Evolutionary conservation across 2,329 filamentous ascomycete genomes (phyloP), one percentile per base, ranked within the genome.

Genomic region (Gremmenia infestans): DNA sequence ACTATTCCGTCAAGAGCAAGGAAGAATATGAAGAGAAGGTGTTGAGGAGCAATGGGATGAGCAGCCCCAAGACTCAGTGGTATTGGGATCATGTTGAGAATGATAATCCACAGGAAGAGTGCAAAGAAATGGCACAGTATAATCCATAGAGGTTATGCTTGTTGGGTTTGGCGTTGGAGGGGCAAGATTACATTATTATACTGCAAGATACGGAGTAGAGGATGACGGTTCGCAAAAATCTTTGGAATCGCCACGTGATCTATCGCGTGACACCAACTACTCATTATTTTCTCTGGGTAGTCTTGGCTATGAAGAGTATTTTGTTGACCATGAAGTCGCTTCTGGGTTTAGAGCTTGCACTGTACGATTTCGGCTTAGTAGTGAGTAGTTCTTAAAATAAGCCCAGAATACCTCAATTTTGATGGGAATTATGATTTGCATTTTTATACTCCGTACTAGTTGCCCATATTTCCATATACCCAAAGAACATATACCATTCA

Each of bases 1-100:
- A 72, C 53, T 72, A 70, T 55, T 65, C 65, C 9, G 58, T 68
- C 32, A 70, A 70, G 63, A 71, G 68, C 52, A 57, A 56, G n/a
- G 64, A 68, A 54, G 65, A 72, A 52, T 72, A 60, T 53, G 63
- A 63, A 55, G 62, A 66, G 55, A 68, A 62, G 54, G 19, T 63
- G 23, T 23, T 47, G 37, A 54, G 63, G n/a, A 60, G 66, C 14
- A 67, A 67, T 57, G 66, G 54, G 11, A 65, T 66, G 66, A 58
- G 50, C 23, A 50, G 63, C 42, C 62, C 64, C 12, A 68, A 66
- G 49, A 39, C 39, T 1, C 55, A 60, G 54, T 55, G 48, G 2
- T 67, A 65, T 45, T 68, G 67, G 66, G 55, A 64, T 15, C 43
- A 65, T 37, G 52, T 68, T 35, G 65, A 69, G 56, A 35, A 55